Conservation (phyloP, 2,329 filamentous ascomycete species). For the Sclerotinia nivalis region DNA sequence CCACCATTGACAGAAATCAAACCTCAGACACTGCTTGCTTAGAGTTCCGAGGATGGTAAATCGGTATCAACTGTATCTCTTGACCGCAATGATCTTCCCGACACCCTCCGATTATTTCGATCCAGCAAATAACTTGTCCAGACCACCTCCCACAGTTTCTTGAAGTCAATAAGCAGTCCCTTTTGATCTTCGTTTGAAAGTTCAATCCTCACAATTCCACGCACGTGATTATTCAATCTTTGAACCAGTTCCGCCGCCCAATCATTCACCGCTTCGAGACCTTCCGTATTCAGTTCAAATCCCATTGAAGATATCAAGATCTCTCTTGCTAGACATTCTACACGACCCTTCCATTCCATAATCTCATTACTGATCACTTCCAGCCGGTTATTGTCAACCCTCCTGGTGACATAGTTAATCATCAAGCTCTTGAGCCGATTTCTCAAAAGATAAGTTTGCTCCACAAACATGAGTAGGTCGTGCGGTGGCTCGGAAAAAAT, state of each 20-base stretch:
- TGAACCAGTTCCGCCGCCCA: slow-evolving; percentile 29
- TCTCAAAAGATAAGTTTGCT: slow-evolving; percentile 33
- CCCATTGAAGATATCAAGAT: slow-evolving; percentile 23
- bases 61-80: slow-evolving; percentile 6
- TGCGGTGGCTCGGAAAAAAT: slow-evolving; percentile 35
- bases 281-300: slow-evolving; percentile 17
- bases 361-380: slow-evolving; percentile 26
- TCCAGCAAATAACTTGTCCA: slow-evolving; percentile 26
- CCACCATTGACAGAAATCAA: neutral
- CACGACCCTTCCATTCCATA: slow-evolving; percentile 25
- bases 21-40: neutral
- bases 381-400: slow-evolving; percentile 21
- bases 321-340: slow-evolving; percentile 27
- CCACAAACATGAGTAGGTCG: slow-evolving; percentile 30
- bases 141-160: slow-evolving; percentile 31
- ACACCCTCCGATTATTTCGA: slow-evolving; percentile 8
- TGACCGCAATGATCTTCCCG: slow-evolving; percentile 15
- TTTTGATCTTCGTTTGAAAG: slow-evolving; percentile 26
- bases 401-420: slow-evolving; percentile 31
- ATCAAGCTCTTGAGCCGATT: slow-evolving; percentile 35
- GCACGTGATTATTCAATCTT: slow-evolving; percentile 28
- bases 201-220: slow-evolving; percentile 25
- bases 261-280: slow-evolving; percentile 22
- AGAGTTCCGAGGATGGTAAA: neutral
- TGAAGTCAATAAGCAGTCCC: slow-evolving; percentile 29